A percentile compares a stretch with the other conserved stretches of the same genome.
These are phyloP conservation scores for Sporothrix protearum DNA, from an alignment of 2,329 filamentous ascomycete genomes.

Conservation along the genomic window DNA sequence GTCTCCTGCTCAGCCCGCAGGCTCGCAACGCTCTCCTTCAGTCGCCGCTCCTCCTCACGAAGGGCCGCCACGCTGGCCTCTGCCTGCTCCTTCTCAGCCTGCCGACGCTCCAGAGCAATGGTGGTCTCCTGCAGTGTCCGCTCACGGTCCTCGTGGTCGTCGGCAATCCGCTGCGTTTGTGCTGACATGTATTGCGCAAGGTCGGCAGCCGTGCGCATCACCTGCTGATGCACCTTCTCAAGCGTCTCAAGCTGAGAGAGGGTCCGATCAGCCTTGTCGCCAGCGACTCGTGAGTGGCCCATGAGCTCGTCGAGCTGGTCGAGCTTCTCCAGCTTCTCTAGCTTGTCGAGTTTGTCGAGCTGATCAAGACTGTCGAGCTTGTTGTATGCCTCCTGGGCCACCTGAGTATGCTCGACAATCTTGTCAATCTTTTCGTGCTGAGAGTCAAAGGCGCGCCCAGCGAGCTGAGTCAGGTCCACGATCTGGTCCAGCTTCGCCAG, in stretches of 20 bases:
- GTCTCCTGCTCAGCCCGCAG: slow-evolving; percentile 70
- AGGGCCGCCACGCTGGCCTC: slow-evolving; percentile 51
- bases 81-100: slow-evolving; percentile 61
- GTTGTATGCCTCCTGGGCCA: slow-evolving; percentile 9
- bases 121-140: slow-evolving; percentile 76
- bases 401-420: slow-evolving; percentile 21
- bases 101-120: slow-evolving; percentile 73
- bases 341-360: slow-evolving; percentile 52
- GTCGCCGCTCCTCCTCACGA: slow-evolving; percentile 48
- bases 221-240: slow-evolving; percentile 83
- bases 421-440: slow-evolving; percentile 26
- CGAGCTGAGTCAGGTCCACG: slow-evolving; percentile 19
- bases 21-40: slow-evolving; percentile 55
- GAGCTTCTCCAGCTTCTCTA: slow-evolving; percentile 56
- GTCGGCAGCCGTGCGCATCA: slow-evolving; percentile 77
- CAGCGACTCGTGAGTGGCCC: slow-evolving; percentile 53
- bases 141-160: slow-evolving; percentile 75
- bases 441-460: slow-evolving; percentile 26
- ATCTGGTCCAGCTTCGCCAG: slow-evolving; percentile 27
- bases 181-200: slow-evolving; percentile 76
- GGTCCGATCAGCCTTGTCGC: slow-evolving; percentile 56
- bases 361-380: slow-evolving; percentile 19
- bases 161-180: slow-evolving; percentile 69
- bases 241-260: slow-evolving; percentile 75
- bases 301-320: slow-evolving; percentile 58